Percentiles rank a stretch among this genome's conserved stretches.
These are phyloP conservation scores for Zizania palustris DNA, from an alignment of 202 grass and related monocot genomes.

Conservation along the genomic window DNA sequence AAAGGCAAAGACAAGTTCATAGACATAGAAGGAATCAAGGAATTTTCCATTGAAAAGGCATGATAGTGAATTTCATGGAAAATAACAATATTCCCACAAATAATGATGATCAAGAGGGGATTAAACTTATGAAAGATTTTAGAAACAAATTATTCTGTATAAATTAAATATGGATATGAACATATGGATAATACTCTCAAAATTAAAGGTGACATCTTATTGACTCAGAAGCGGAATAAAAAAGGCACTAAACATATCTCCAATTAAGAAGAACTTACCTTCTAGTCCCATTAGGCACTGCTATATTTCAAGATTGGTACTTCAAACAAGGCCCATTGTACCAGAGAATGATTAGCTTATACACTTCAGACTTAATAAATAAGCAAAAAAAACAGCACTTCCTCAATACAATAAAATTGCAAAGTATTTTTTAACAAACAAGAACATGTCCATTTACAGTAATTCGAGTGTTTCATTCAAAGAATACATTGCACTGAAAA, in stretches of 20 bases:
- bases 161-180: not conserved
- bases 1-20: not conserved
- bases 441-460: too few species aligned
- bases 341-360: slow-evolving; percentile 52
- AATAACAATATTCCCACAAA: not conserved
- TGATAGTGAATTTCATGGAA: not conserved
- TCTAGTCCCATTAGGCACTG: slow-evolving; percentile 51
- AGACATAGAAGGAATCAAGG: not conserved
- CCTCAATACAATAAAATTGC: not conserved
- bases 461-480: too few species aligned
- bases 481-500: too few species aligned
- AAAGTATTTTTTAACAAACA: too few species aligned
- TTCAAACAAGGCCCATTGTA: slow-evolving; percentile 50
- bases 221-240: slow-evolving; percentile 8
- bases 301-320: slow-evolving; percentile 53
- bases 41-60: not conserved
- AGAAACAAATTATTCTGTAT: not conserved
- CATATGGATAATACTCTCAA: not conserved
- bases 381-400: slow-evolving; percentile 17
- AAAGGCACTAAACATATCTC: slow-evolving; percentile 9
- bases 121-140: not conserved
- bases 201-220: slow-evolving; percentile 17
- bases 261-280: slow-evolving; percentile 55
- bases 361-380: slow-evolving; percentile 37
- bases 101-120: not conserved